Evolutionary conservation across 768 basidiomycete species (phyloP).

Genomic region (Podaxis mareebaensis): DNA sequence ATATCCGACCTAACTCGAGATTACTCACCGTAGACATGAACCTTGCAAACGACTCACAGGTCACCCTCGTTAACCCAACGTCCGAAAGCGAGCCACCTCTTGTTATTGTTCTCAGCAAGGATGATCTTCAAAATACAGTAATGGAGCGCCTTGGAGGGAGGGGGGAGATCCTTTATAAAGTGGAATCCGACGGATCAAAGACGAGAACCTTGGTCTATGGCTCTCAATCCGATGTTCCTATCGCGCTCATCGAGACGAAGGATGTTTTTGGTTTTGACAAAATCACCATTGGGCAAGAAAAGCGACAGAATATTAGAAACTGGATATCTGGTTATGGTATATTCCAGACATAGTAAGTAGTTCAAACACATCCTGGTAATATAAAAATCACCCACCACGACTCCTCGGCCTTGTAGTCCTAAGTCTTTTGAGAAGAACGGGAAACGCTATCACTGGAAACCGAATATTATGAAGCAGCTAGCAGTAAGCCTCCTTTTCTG

Average conservation of each 20-base stretch:
- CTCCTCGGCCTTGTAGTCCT: neutral
- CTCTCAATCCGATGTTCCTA: neutral
- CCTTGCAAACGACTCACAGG: slow-evolving; percentile 8
- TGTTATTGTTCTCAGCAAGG: neutral
- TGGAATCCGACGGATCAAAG: slow-evolving; percentile 3
- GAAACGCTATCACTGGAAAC: slow-evolving; percentile 4
- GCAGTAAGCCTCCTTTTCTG: neutral
- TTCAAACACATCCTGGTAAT: too few relatives aligned
- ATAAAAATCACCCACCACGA: neutral
- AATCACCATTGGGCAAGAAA: neutral
- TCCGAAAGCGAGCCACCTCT: neutral
- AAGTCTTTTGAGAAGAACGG: slow-evolving; percentile 5
- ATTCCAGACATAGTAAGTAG: slow-evolving; percentile 6
- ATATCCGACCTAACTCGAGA: too few relatives aligned
- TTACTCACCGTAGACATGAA: neutral
- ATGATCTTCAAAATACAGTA: neutral
- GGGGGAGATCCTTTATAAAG: slow-evolving; percentile 1
- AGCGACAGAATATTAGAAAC: neutral
- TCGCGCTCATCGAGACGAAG: slow-evolving; percentile 7
- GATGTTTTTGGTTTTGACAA: slow-evolving; percentile 1
- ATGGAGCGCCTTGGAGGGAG: neutral
- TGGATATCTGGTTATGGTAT: slow-evolving; percentile 11
- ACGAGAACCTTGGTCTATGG: neutral
- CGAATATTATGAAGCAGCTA: neutral
- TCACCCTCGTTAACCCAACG: slow-evolving; percentile 1